Conservation (phyloP, 305 asterid genomes). For the Caryopteris hybrid region DNA sequence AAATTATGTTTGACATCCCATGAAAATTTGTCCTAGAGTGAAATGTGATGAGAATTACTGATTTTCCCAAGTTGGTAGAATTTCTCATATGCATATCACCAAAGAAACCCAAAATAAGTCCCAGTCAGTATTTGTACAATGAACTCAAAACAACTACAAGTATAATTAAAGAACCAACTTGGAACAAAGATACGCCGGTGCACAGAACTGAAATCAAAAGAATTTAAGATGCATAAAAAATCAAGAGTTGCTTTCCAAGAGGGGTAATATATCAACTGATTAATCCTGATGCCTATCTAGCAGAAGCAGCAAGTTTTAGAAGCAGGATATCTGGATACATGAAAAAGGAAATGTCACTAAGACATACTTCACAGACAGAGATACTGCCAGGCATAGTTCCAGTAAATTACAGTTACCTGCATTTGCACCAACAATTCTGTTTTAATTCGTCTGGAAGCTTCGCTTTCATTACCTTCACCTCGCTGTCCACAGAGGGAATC, state of each 20-base stretch:
- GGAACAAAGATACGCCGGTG: neutral
- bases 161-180: neutral
- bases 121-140: neutral
- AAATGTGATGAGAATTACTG: neutral
- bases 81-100: neutral
- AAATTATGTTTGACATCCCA: neutral
- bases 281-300: neutral
- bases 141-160: neutral
- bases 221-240: neutral
- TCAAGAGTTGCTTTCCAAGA: neutral
- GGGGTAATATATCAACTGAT: neutral
- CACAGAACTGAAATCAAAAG: neutral
- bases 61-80: neutral
- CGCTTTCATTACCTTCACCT: slow-evolving; percentile 98
- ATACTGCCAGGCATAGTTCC: neutral
- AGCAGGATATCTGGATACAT: neutral
- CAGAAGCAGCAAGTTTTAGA: slow-evolving; percentile 4
- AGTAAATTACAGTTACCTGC: slow-evolving; percentile 65
- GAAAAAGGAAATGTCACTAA: neutral
- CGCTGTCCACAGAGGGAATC: slow-evolving; percentile 95
- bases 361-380: neutral
- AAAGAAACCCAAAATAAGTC: neutral
- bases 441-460: slow-evolving; percentile 94
- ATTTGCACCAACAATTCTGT: slow-evolving; percentile 94
- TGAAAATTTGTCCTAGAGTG: neutral